A percentile compares a stretch with the other conserved stretches of the same genome.
Evolutionary conservation across 257 asterid species (phyloP).

Genomic region (Fraxinus cuspidata): DNA sequence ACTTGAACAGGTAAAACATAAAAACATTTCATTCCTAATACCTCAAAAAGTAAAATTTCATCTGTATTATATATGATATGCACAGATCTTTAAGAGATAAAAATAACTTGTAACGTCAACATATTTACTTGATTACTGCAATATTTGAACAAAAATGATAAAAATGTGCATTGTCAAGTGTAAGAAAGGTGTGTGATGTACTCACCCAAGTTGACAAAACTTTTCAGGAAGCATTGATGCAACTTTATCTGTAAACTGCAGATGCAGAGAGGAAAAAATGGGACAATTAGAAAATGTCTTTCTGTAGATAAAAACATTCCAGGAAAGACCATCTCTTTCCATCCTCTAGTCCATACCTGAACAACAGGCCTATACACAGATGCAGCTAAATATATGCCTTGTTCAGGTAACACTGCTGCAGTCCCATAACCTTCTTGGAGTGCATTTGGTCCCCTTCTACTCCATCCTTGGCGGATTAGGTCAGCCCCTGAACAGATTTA

Average conservation of each 20-base stretch:
- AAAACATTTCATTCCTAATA: background rate
- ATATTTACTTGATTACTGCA: background rate
- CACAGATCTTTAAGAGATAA: background rate
- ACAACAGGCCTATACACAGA: conserved; percentile 93
- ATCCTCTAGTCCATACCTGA: conserved; percentile 59
- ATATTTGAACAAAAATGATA: background rate
- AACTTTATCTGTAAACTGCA: conserved; percentile 93
- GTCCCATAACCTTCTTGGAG: conserved; percentile 98
- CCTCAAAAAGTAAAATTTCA: background rate
- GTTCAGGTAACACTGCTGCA: conserved; percentile 89
- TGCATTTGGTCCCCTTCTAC: conserved; percentile 77
- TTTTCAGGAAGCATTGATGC: conserved; percentile 96
- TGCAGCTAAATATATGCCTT: conserved; percentile 95
- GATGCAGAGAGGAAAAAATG: conserved; percentile 27
- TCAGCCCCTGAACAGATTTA: conserved; percentile 58
- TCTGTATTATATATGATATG: background rate
- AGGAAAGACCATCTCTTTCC: conserved; percentile 19
- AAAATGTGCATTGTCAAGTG: background rate
- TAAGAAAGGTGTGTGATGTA: conserved; percentile 23
- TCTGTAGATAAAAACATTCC: conserved; percentile 15
- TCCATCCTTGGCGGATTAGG: conserved; percentile 87
- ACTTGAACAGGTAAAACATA: background rate
- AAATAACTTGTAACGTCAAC: background rate
- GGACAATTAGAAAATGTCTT: conserved; percentile 10
- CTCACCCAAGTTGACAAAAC: conserved; percentile 92